A percentile compares a stretch with the other conserved stretches of the same genome.
Evolutionary conservation across 441 rosid species (phyloP).

Genomic region (Gossypium davidsonii): DNA sequence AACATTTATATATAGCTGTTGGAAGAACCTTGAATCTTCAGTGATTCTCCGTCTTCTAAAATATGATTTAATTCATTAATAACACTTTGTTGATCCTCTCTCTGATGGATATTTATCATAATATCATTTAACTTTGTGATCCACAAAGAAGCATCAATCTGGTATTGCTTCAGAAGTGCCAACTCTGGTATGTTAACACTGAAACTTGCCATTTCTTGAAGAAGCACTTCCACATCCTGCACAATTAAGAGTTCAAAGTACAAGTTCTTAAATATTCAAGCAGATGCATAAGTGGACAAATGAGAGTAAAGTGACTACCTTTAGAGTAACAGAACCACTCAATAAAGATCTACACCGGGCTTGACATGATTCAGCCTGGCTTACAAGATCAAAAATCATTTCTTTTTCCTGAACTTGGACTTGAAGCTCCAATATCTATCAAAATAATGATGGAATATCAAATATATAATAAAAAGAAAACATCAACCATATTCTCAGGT

Average conservation of each 20-base stretch:
- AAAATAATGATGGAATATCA: slow-evolving; percentile 20
- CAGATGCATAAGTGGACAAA: slow-evolving; percentile 12
- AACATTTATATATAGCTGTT: slow-evolving; percentile 8
- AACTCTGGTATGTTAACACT: slow-evolving; percentile 61
- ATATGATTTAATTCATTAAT: slow-evolving; percentile 58
- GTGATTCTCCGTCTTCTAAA: slow-evolving; percentile 55
- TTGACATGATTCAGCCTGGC: slow-evolving; percentile 58
- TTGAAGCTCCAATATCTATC: slow-evolving; percentile 66
- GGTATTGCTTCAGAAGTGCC: slow-evolving; percentile 63
- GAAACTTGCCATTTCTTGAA: slow-evolving; percentile 49
- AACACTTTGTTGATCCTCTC: slow-evolving; percentile 55
- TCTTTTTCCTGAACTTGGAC: slow-evolving; percentile 59
- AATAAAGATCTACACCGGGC: slow-evolving; percentile 45
- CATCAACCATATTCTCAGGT: slow-evolving; percentile 1
- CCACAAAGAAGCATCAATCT: slow-evolving; percentile 52
- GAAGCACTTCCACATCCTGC: slow-evolving; percentile 61
- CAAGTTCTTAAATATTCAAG: not conserved
- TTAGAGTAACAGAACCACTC: slow-evolving; percentile 40
- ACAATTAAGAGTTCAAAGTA: slow-evolving; percentile 13
- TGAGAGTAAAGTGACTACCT: slow-evolving; percentile 36
- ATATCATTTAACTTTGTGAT: slow-evolving; percentile 42
- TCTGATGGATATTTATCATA: slow-evolving; percentile 43
- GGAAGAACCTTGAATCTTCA: slow-evolving; percentile 69
- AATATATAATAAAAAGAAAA: slow-evolving; percentile 6
- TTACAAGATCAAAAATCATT: slow-evolving; percentile 43